Evolutionary conservation across 2,329 filamentous ascomycete genomes (phyloP).

Genomic region (Fusarium irregulare): DNA sequence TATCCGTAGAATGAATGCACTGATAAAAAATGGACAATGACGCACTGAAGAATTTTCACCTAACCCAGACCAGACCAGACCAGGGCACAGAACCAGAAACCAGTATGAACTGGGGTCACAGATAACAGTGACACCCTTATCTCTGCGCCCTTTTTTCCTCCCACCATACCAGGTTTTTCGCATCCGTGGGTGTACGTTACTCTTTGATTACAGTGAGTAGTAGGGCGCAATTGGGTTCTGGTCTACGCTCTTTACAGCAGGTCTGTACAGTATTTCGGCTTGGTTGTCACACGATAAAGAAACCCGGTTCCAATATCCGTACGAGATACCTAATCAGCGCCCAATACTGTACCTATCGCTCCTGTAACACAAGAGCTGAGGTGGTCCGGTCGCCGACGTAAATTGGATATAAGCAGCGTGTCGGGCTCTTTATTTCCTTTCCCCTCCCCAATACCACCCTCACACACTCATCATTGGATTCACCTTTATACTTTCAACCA

Average conservation of each 20-base stretch:
- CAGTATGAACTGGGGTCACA: conserved; percentile 18
- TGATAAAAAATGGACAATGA: not conserved
- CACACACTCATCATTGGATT: too few species aligned
- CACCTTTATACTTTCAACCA: too few species aligned
- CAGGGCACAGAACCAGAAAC: not conserved
- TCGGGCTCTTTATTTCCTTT: not conserved
- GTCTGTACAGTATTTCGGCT: conserved; percentile 29
- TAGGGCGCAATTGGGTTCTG: conserved; percentile 1
- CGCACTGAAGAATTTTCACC: not conserved
- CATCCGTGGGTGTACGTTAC: too few species aligned
- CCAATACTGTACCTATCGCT: not conserved
- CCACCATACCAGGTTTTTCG: conserved; percentile 14
- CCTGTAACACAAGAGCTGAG: conserved; percentile 9
- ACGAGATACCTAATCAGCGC: conserved; percentile 15
- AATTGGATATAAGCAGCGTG: conserved; percentile 33
- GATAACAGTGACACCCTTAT: conserved; percentile 39
- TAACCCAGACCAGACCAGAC: not conserved
- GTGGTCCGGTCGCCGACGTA: conserved; percentile 22
- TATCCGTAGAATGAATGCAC: not conserved
- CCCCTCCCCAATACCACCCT: not conserved
- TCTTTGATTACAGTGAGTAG: not conserved
- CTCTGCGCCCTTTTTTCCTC: conserved; percentile 30
- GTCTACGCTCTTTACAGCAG: conserved; percentile 7
- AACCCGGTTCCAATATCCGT: not conserved
- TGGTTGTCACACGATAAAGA: conserved; percentile 23